These are phyloP conservation scores for Nigrograna mackinnonii DNA, from an alignment of 2,329 filamentous ascomycete genomes.

Conservation along the genomic window DNA sequence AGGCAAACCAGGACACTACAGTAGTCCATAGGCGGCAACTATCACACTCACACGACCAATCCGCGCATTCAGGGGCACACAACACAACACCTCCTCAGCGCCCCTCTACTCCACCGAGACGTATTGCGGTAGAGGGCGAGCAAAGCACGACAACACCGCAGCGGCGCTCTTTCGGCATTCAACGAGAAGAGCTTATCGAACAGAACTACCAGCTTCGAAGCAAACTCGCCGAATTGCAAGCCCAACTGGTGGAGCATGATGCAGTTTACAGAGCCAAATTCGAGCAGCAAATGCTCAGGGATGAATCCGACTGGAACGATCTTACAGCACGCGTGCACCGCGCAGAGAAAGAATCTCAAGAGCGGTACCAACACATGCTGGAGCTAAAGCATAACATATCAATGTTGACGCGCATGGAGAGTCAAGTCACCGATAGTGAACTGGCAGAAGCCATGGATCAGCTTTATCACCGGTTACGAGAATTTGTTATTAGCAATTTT, in stretches of 20 bases:
- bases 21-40: conserved; percentile 22
- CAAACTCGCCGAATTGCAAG: conserved; percentile 27
- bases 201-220: conserved; percentile 27
- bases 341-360: conserved; percentile 60
- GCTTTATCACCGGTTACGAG: conserved; percentile 70
- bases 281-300: conserved; percentile 5
- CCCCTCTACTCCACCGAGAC: not conserved
- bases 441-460: conserved; percentile 65
- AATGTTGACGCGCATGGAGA: conserved; percentile 64
- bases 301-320: conserved; percentile 26
- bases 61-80: conserved; percentile 3
- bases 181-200: conserved; percentile 17
- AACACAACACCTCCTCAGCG: not conserved
- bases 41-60: conserved; percentile 6
- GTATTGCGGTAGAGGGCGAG: not conserved
- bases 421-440: conserved; percentile 67
- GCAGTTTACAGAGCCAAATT: conserved; percentile 12
- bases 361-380: conserved; percentile 62
- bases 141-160: not conserved
- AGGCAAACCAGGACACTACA: conserved; percentile 20
- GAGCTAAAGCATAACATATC: conserved; percentile 75
- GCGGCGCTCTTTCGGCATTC: conserved; percentile 5
- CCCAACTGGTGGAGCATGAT: conserved; percentile 23
- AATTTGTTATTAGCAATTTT: conserved; percentile 74
- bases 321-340: conserved; percentile 32